Base-by-base conservation (phyloP, 2,329 filamentous ascomycete species). In the Leptodontidium sp. region DNA sequence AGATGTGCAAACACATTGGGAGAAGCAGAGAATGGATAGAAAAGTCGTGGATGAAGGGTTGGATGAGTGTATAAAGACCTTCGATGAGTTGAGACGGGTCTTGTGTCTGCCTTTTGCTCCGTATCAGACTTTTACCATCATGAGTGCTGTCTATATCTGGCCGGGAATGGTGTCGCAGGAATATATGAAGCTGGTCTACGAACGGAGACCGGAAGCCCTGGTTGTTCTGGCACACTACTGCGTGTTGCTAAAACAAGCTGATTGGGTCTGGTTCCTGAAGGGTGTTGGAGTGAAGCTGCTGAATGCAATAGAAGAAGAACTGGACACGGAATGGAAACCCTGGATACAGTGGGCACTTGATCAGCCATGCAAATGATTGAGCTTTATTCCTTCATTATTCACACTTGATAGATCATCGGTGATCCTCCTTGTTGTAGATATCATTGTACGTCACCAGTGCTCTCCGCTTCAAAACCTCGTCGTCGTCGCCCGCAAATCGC, bases 391-490 rank as follows among this genome's bases (percentile, higher is more conserved):
- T 45, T 24, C 4, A 8, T 8, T 26, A 14, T 26, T 26, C 24
- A 1, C n/a, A 6, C 45, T 29, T n/a, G 4, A 26, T 14, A 4
- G 24, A 32, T 55, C 17, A 55, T 17, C 35, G 35, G 24, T 61
- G 57, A 17, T 45, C 57, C 38, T 66, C 12, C 53, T 55, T 68
- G 12, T 77, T 77, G 45, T 79, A 79, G 14, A 79, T 78, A 66
- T 76, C 71, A 55, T 79, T 79, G 64, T 79, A 79, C 14, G 72
- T 74, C 38, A 70, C 69, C 61, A 78, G 61, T 4, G 77, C 75
- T 64, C 74, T 72, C 38, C 66, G 64, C 40, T 68, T 70, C 64
- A 79, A 66, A 15, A 61, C 63, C 35, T 69, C 66, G 29, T 62
- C 53, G 49, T 75, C 73, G n/a, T 65, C 24, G 6, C 74, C 75